A percentile compares a stretch with the other conserved stretches of the same genome.
Conservation (phyloP, 2,329 filamentous ascomycete species). For the Calonectria pauciramosa region DNA sequence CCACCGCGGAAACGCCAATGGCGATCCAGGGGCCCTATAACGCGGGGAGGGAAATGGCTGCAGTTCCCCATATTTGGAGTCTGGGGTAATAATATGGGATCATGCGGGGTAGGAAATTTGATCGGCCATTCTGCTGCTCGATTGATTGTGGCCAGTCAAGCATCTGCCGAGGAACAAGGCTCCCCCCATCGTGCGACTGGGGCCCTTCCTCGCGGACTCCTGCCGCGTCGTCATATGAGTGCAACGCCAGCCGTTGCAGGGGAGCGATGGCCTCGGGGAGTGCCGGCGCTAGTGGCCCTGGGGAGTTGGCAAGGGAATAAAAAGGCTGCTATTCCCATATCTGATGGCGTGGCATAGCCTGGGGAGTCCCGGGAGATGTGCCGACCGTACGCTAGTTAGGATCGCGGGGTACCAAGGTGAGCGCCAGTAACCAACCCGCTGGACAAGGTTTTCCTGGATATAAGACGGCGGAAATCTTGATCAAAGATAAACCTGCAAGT, state of each 20-base stretch:
- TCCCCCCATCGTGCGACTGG: not conserved
- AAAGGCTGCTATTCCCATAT: not conserved
- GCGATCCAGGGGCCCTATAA: not conserved
- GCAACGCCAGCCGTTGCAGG: not conserved
- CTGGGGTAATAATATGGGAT: not conserved
- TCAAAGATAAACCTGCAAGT: no score
- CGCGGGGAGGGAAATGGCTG: not conserved
- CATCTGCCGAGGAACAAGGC: not conserved
- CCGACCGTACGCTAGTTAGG: not conserved
- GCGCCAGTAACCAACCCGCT: not conserved
- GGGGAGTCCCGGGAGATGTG: not conserved
- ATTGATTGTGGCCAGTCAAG: not conserved
- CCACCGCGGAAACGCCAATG: not conserved
- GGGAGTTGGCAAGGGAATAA: not conserved
- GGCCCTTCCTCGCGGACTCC: not conserved
- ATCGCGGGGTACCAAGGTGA: not conserved
- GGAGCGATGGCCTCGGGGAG: not conserved
- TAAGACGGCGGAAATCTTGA: not conserved
- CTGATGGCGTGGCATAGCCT: not conserved
- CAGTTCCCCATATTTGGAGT: not conserved
- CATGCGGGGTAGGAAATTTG: not conserved
- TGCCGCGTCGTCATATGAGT: not conserved
- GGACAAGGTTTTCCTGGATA: conserved; percentile 1
- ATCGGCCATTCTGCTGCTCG: not conserved
- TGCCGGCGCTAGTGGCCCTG: not conserved